Evolutionary conservation across 257 asterid genomes (phyloP), one percentile per base, ranked within the genome.

Genomic region (Salvia miltiorrhiza): DNA sequence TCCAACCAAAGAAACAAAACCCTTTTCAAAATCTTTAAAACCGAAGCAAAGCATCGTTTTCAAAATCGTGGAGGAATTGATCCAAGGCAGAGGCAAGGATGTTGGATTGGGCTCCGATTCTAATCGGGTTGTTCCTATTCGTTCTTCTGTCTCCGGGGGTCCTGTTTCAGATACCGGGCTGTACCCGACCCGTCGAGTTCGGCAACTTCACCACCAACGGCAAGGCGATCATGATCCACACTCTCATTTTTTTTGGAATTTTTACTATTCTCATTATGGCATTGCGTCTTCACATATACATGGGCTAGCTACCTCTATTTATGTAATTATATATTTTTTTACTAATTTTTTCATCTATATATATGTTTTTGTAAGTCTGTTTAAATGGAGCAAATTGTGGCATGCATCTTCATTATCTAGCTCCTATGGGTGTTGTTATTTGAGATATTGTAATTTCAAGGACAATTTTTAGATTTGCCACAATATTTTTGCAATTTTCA

Each of bases 131-230:
- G 69, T 63, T 86, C 65, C 80, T 86, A 0, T 86, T 84, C 69
- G 60, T 84, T 11, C 57, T 82, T 50, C 68, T 86, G 23, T 83
- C 89, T 1, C 89, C 92, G n/a, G 92, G 89, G 2, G 55, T 84
- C 3, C 59, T 84, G 10, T 86, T 84, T 70, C 92, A 86, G 69
- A 65, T 86, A 7, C 92, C 92, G 23, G 92, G 92, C 2, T 71
- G 66, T 16, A 63, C 76, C 23, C 78, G 86, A 1, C 82, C 14
- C 3, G 43, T 84, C 8, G 89, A 86, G 33, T 80, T 81, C 30
- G 86, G 92, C 39, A 81, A 82, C 82, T 80, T 86, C 79, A 21
- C 77, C 64, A 84, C 89, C 68, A 86, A 80, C 26, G 87, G 86
- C 28, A 78, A 78, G 69, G 82, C 89, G 2, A 69, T 86, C 13